Base-by-base conservation (phyloP, 352 stramenopile species). In the Aphanomyces invadans region DNA sequence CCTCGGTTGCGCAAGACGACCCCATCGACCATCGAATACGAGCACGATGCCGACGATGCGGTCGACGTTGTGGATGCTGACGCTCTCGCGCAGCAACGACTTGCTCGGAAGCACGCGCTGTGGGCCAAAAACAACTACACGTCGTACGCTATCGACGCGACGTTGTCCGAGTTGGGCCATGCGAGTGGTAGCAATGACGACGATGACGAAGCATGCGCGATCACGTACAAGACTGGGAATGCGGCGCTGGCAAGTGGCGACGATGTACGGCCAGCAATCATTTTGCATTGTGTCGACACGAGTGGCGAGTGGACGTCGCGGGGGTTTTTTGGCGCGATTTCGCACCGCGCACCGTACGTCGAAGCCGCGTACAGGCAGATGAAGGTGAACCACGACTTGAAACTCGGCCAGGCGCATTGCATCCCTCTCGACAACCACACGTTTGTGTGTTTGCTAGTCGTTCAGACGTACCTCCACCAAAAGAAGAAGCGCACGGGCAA, bases 211-310 rank as follows among this genome's bases (percentile, higher is more conserved):
- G 59, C 33, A 25, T n/a, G 44, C 12, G 36, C 38, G 29, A 64
- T 91, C 4, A 68, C 69, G 11, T 91, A 87, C 64, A 74, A 76
- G 4, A 72, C 81, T 11, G 83, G 80, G 4, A 80, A 89, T 51
- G 83, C 83, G 17, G 68, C 62, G 32, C 12, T 70, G 4, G 65
- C 15, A 61, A 45, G 23, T 53, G 81, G 9, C 65, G 39, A 1
- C 68, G 71, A 46, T 2, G 67, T 71, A 4, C 65, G 12, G 19
- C 59, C 59, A 11, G 25, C 73, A 29, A 79, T 91, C 62, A 77
- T 89, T 57, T 75, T 88, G n/a, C 83, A 91, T 29, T 91, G 80
- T 49, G 80, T 89, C 31, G 79, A 91, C 46, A 91, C 76, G 11
- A 89, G 80, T 53, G 83, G 83, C 25, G 74, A 81, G 25, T 91